These are phyloP conservation scores for Hypocreales sp. DNA, from an alignment of 2,329 filamentous ascomycete species.

Conservation along the genomic window DNA sequence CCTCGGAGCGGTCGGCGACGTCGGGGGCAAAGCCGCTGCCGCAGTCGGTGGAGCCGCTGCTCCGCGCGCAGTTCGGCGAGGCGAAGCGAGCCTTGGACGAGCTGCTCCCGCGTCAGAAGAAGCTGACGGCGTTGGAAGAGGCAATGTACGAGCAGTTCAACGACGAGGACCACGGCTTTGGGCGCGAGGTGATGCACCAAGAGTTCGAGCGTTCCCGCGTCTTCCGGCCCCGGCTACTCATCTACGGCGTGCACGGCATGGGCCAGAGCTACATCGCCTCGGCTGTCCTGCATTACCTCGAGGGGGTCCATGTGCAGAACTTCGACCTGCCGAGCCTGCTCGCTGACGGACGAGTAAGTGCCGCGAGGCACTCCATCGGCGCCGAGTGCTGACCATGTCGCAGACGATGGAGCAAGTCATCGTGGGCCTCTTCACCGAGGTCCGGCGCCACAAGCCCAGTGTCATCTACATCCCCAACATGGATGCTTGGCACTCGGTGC, in stretches of 20 bases:
- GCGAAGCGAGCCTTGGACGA: slow-evolving; percentile 57
- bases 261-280: slow-evolving; percentile 80
- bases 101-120: slow-evolving; percentile 71
- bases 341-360: slow-evolving; percentile 60
- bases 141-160: slow-evolving; percentile 81
- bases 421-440: slow-evolving; percentile 80
- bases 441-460: slow-evolving; percentile 86
- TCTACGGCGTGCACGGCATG: slow-evolving; percentile 76
- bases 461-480: slow-evolving; percentile 90
- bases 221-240: slow-evolving; percentile 75
- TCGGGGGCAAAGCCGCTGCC: slow-evolving; percentile 73
- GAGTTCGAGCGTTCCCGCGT: slow-evolving; percentile 80
- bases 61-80: slow-evolving; percentile 55
- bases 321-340: slow-evolving; percentile 83
- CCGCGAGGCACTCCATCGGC: background rate
- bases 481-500: slow-evolving; percentile 64
- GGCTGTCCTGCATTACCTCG: slow-evolving; percentile 78
- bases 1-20: slow-evolving; percentile 77
- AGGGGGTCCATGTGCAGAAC: slow-evolving; percentile 85
- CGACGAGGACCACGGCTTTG: slow-evolving; percentile 70
- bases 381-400: slow-evolving; percentile 8
- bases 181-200: slow-evolving; percentile 56
- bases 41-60: slow-evolving; percentile 63
- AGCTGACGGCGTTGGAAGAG: slow-evolving; percentile 79
- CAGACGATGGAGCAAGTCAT: slow-evolving; percentile 72